Evolutionary conservation across 2,329 filamentous ascomycete genomes (phyloP).

Genomic region (Pseudovirgaria hyperparasitica): DNA sequence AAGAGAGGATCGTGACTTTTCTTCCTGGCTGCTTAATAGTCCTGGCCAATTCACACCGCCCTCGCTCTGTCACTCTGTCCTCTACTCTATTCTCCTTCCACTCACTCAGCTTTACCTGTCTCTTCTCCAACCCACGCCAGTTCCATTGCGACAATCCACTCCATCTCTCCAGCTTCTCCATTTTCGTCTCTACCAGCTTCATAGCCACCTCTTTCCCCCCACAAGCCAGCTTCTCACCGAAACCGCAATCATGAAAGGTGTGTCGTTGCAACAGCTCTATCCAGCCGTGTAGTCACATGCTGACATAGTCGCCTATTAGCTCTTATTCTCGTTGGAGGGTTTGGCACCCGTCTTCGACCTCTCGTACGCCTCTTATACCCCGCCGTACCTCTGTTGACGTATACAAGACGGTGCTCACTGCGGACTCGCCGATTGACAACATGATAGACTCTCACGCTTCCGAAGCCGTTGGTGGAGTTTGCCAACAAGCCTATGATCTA

Average conservation of each 20-base stretch:
- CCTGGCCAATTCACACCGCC: too few species aligned
- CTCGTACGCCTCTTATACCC: constrained; percentile 46
- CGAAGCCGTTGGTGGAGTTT: constrained; percentile 96
- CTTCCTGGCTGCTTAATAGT: too few species aligned
- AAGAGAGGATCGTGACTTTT: too few species aligned
- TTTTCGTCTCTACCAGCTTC: constrained; percentile 1
- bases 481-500: constrained; percentile 99
- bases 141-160: neutral
- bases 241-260: constrained; percentile 5
- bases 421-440: constrained; percentile 11
- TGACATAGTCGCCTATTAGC: constrained; percentile 38
- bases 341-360: constrained; percentile 93
- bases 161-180: neutral
- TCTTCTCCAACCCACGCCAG: neutral
- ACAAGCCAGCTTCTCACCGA: neutral
- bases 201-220: neutral
- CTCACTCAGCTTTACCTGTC: neutral
- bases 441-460: constrained; percentile 77
- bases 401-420: constrained; percentile 1
- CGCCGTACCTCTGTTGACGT: too few species aligned
- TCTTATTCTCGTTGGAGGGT: constrained; percentile 97
- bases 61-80: neutral
- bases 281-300: constrained; percentile 3
- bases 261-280: constrained; percentile 1
- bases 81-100: neutral